Base-by-base conservation (phyloP, 495 filamentous ascomycete species). In the Chlorociboria aeruginascens region DNA sequence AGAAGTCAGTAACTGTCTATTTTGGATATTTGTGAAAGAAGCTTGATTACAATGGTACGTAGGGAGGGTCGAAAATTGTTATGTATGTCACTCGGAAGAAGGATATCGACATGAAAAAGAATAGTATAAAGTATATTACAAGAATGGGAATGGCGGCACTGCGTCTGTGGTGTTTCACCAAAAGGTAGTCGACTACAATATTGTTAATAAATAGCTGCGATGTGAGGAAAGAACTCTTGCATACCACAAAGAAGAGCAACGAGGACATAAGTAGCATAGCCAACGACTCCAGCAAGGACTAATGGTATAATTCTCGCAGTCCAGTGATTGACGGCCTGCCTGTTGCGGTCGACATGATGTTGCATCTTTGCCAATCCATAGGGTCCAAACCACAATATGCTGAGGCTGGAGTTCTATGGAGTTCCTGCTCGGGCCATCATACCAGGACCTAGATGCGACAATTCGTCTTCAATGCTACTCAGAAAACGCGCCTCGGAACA, bases 61-160 rank as follows among this genome's bases (percentile, higher is more conserved):
- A 81, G 7, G 85, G 87, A 0, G 89, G 81, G 51, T 85, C 74
- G 58, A 66, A 56, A 20, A 71, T 66, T 16, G 90, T 79, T 45
- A 73, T 76, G 46, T 76, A 68, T 43, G 83, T 54, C 12, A 89
- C 70, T 45, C 85, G 79, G 14, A 81, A 46, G 57, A 92, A 95
- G 7, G 82, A 78, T 30, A 65, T 45, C n/a, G 79, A 48, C 58
- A 87, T 74, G 31, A 78, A 65, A 1, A 83, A 50, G 29, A 95
- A 66, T 20, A 89, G 71, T 40, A 83, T 11, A 51, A 80, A 83
- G 64, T 86, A 89, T 36, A 88, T 49, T 12, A 76, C 72, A 40
- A 94, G 63, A 47, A 93, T 77, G 4, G 73, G 76, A 33, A 81
- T 76, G 40, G 82, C 86, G 35, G 76, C 62, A 48, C 76, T 75